Conservation (phyloP, 768 basidiomycete genomes). For the Crepidotus variabilis region DNA sequence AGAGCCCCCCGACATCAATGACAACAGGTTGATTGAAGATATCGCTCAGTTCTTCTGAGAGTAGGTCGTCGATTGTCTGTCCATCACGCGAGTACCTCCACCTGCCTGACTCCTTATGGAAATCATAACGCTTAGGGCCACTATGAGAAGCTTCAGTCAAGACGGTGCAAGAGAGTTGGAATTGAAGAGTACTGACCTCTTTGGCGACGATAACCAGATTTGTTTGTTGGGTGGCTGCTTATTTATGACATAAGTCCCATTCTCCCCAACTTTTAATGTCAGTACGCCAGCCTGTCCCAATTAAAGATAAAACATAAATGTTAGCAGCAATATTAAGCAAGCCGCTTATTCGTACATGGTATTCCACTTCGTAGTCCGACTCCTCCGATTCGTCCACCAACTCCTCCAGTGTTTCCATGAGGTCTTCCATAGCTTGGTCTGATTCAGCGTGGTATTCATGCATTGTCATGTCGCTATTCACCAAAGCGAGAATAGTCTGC, state of each 20-base stretch:
- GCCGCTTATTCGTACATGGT: slow-evolving; percentile 53
- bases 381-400: slow-evolving; percentile 59
- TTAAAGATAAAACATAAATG: not conserved
- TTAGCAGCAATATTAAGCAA: not conserved
- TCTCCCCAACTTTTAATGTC: slow-evolving; percentile 69
- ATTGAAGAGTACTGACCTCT: slow-evolving; percentile 72
- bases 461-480: slow-evolving; percentile 43
- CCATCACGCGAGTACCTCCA: slow-evolving; percentile 82
- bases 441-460: slow-evolving; percentile 69
- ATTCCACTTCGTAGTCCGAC: slow-evolving; percentile 77
- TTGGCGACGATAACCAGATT: slow-evolving; percentile 91
- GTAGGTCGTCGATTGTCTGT: slow-evolving; percentile 50
- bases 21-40: slow-evolving; percentile 28
- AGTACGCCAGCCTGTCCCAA: slow-evolving; percentile 92
- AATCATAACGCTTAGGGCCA: slow-evolving; percentile 93
- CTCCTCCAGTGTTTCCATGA: slow-evolving; percentile 73
- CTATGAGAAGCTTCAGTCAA: slow-evolving; percentile 32
- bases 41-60: slow-evolving; percentile 62
- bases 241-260: slow-evolving; percentile 93
- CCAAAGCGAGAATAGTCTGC: slow-evolving; percentile 14
- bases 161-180: not conserved
- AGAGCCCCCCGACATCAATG: slow-evolving; percentile 24
- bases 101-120: slow-evolving; percentile 43
- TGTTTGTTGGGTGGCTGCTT: slow-evolving; percentile 98
- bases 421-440: slow-evolving; percentile 70